Evolutionary conservation across 2,329 filamentous ascomycete species (phyloP).

Genomic region (Emergomyces africanus): DNA sequence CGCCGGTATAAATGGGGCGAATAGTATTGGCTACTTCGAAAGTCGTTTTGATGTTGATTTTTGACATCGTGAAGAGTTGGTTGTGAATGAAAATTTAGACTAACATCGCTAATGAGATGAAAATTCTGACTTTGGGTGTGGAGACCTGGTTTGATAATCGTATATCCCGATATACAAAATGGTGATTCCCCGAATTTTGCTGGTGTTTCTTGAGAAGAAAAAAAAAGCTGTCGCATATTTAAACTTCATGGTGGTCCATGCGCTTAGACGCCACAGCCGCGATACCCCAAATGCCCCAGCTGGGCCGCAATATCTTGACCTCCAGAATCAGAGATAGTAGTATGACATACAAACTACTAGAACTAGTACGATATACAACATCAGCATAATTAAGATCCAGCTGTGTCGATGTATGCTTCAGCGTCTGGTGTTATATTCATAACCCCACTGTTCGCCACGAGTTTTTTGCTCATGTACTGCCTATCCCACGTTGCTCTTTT

Average conservation of each 20-base stretch:
- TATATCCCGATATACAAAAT: background rate
- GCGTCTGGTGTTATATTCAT: background rate
- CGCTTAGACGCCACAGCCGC: constrained; percentile 13
- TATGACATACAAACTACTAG: no score
- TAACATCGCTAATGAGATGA: background rate
- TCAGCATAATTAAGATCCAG: background rate
- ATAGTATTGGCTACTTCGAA: constrained; percentile 76
- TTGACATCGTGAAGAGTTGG: constrained; percentile 28
- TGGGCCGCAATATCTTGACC: background rate
- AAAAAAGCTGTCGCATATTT: constrained; percentile 8
- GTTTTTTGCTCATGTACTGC: background rate
- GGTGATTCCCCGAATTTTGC: background rate
- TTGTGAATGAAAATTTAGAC: background rate
- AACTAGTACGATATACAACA: background rate
- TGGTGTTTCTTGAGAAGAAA: background rate
- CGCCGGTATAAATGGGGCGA: constrained; percentile 87
- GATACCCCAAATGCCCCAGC: background rate
- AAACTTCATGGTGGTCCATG: constrained; percentile 22
- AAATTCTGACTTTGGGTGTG: background rate
- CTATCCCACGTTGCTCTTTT: background rate
- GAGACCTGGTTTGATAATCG: background rate
- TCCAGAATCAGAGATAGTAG: background rate
- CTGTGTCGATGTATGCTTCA: background rate
- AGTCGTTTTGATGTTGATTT: constrained; percentile 60
- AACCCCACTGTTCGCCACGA: background rate